Evolutionary conservation across 768 basidiomycete genomes (phyloP), one percentile per base, ranked within the genome.

Genomic region (Tulasnella calospora): DNA sequence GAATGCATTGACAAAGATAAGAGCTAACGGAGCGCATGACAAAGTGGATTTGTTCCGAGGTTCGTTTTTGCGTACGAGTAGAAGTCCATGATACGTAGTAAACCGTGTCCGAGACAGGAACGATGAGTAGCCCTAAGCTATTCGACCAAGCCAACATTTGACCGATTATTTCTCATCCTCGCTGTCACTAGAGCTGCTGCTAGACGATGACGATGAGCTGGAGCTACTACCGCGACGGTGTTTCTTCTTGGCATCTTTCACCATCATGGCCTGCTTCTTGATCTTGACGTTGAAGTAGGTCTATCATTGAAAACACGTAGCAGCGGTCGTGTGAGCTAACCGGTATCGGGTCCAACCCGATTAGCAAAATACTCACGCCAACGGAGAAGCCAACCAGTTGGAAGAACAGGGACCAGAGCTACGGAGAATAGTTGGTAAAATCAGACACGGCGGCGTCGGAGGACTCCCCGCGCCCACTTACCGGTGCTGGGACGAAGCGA

Each of bases 391-490:
- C 89, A 57, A 96, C 85, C 46, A 88, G 81, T 83, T 91, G 94
- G 88, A 96, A 95, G 86, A 93, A 96, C 12, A 92, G 92, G 0
- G 93, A 92, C 94, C 94, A 95, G 67, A 94, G 87, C 92, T 94
- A 80, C 36, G 69, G 71, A 35, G 70, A 51, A 30, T 80, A 55
- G 80, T 74, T 67, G 61, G 61, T 7, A 17, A 67, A 67, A 67
- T 67, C 61, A 67, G 61, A 27, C 33, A 35, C 61, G 61, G 61
- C 61, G 61, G 61, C 17, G 61, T 67, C 61, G 21, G 30, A 36
- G n/a, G 12, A 40, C 33, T 47, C 71, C 30, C 71, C 71, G 61
- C 33, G 61, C 61, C 61, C 30, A 67, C 61, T 67, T 12, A 67
- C 61, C 61, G 61, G 61, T 35, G 61, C 61, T 17, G 95, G 89